A percentile compares a stretch with the other conserved stretches of the same genome.
phyloP scores from a whole-genome alignment of 2,329 filamentous ascomycete species.

The Torrubiellomyces zombiae region DNA sequence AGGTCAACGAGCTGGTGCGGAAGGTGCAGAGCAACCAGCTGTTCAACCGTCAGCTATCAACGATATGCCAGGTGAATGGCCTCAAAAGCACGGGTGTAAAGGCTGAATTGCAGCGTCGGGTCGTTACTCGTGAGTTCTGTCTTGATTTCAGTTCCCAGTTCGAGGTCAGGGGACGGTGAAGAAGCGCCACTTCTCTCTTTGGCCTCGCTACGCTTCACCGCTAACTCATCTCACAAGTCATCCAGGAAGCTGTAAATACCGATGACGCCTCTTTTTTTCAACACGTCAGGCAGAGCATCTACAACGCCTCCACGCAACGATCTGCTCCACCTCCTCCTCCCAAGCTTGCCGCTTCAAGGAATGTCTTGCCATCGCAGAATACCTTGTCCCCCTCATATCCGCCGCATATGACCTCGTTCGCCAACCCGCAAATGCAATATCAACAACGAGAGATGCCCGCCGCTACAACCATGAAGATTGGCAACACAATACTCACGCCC shows the following conservation, averaged over 20 bases:
- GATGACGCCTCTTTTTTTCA: constrained; percentile 24
- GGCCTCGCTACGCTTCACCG: too few relatives aligned
- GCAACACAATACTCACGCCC: too few relatives aligned
- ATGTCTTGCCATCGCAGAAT: constrained; percentile 5
- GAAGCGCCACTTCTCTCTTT: background rate
- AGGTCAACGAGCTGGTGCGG: constrained; percentile 28
- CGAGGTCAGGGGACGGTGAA: background rate
- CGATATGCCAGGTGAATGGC: constrained; percentile 58
- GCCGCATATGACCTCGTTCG: constrained; percentile 8
- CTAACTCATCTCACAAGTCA: constrained; percentile 17
- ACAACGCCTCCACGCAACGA: constrained; percentile 15
- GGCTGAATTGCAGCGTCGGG: constrained; percentile 60
- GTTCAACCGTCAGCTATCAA: constrained; percentile 51
- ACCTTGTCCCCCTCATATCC: too few relatives aligned
- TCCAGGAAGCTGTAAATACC: constrained; percentile 20
- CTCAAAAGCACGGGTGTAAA: constrained; percentile 74
- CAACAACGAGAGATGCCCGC: constrained; percentile 5
- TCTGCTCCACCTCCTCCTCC: constrained; percentile 12
- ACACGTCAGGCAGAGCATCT: constrained; percentile 26
- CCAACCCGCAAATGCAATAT: constrained; percentile 3
- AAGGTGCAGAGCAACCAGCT: constrained; percentile 26
- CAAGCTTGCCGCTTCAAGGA: constrained; percentile 6
- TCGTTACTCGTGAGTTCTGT: constrained; percentile 53
- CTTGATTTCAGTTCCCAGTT: constrained; percentile 1
- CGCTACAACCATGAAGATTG: too few relatives aligned